phyloP scores from a whole-genome alignment of 176 grass and related monocot species.

The Saccharum officinarum region DNA sequence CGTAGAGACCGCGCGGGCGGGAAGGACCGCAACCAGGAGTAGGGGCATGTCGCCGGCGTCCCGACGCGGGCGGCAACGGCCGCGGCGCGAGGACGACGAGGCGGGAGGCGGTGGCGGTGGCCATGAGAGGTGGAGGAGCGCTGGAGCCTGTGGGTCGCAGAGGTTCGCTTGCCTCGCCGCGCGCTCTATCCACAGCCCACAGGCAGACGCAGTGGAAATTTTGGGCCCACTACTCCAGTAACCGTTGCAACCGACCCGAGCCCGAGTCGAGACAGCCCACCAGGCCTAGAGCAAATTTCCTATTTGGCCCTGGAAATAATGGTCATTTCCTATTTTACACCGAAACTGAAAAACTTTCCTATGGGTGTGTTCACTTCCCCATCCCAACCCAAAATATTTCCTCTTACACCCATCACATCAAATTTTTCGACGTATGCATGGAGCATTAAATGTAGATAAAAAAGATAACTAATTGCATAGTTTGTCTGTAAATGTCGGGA shows the following conservation, averaged over 20 bases:
- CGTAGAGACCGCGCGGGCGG: constrained; percentile 11
- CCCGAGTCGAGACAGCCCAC: background rate
- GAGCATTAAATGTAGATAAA: no score
- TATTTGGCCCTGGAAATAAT: no score
- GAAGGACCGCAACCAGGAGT: background rate
- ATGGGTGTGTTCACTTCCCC: no score
- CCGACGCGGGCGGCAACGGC: background rate
- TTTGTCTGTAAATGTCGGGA: no score
- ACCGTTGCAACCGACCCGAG: background rate
- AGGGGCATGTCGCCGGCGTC: background rate
- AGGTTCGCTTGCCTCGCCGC: constrained; percentile 23
- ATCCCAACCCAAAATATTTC: no score
- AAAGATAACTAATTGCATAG: no score
- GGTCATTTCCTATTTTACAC: no score
- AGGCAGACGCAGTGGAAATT: background rate
- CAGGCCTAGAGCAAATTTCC: no score
- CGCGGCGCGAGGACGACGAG: constrained; percentile 43
- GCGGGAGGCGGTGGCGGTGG: constrained; percentile 44
- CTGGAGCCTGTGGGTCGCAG: constrained; percentile 32
- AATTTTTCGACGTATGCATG: no score
- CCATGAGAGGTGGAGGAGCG: constrained; percentile 26
- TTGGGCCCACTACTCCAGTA: background rate
- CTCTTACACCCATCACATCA: no score
- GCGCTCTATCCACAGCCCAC: constrained; percentile 31
- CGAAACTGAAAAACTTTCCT: no score